Percentiles rank a stretch among this genome's conserved stretches.
Conservation (phyloP, 495 filamentous ascomycete species). For the Podospora sp. region DNA sequence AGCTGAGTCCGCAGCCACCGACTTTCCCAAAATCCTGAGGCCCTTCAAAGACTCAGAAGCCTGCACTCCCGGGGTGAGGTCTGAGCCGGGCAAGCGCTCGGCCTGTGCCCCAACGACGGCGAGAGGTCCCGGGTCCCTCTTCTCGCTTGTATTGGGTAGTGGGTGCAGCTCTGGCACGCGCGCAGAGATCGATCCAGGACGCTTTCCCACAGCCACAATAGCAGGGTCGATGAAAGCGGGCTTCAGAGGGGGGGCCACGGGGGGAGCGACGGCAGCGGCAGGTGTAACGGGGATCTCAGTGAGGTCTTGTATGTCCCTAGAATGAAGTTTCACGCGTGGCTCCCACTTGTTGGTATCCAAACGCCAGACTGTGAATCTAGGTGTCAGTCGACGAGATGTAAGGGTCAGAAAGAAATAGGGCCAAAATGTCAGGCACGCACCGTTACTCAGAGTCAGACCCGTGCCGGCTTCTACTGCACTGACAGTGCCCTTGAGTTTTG, state of each 20-base stretch:
- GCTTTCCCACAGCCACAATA: constrained; percentile 53
- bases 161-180: constrained; percentile 25
- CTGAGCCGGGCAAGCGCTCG: constrained; percentile 5
- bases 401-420: background rate
- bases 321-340: constrained; percentile 39
- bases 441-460: constrained; percentile 75
- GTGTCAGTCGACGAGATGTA: background rate
- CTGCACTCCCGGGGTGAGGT: constrained; percentile 20
- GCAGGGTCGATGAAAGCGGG: constrained; percentile 56
- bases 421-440: constrained; percentile 48
- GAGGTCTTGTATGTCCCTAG: constrained; percentile 44
- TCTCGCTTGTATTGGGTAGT: constrained; percentile 42
- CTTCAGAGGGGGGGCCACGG: constrained; percentile 18
- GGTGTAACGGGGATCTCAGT: constrained; percentile 31
- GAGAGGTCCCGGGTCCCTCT: constrained; percentile 34
- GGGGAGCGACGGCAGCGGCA: constrained; percentile 3
- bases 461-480: constrained; percentile 69
- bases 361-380: constrained; percentile 27
- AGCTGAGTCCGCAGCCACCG: constrained; percentile 21
- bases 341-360: constrained; percentile 37
- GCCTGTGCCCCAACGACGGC: constrained; percentile 9
- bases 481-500: constrained; percentile 72
- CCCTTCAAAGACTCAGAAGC: constrained; percentile 21
- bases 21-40: constrained; percentile 22
- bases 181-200: constrained; percentile 29